Percentiles rank a stretch among this genome's conserved stretches.
phyloP scores from a whole-genome alignment of 495 filamentous ascomycete species.

The Cercophora newfieldiana region DNA sequence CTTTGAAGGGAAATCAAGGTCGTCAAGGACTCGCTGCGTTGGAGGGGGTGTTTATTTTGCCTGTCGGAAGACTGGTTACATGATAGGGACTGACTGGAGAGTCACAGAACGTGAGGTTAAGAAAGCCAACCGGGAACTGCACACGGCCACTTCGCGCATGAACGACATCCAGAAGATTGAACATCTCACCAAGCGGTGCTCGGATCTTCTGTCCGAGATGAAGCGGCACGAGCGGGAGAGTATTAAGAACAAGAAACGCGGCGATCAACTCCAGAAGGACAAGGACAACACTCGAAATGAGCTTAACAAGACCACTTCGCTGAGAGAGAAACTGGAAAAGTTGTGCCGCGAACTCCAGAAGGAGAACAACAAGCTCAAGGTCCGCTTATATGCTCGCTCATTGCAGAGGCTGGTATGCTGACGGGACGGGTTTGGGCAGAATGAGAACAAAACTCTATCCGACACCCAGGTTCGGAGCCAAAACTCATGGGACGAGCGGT shows the following conservation, averaged over 20 bases:
- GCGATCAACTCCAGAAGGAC: slow-evolving; percentile 93
- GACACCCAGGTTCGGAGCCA: slow-evolving; percentile 81
- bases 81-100: slow-evolving; percentile 23
- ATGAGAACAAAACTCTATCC: slow-evolving; percentile 83
- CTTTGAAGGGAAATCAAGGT: not conserved
- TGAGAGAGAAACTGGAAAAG: slow-evolving; percentile 95
- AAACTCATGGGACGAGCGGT: slow-evolving; percentile 78
- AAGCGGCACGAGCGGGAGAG: slow-evolving; percentile 92
- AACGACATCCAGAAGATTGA: slow-evolving; percentile 75
- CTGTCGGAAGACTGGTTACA: not conserved
- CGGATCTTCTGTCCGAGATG: slow-evolving; percentile 89
- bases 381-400: slow-evolving; percentile 36
- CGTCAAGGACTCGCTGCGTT: not conserved
- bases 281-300: slow-evolving; percentile 87
- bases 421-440: slow-evolving; percentile 53
- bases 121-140: slow-evolving; percentile 88
- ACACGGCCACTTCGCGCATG: slow-evolving; percentile 76
- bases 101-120: slow-evolving; percentile 67
- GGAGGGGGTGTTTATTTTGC: not conserved
- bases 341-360: slow-evolving; percentile 87
- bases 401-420: slow-evolving; percentile 30
- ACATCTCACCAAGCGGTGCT: slow-evolving; percentile 83
- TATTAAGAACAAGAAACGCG: slow-evolving; percentile 91
- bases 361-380: slow-evolving; percentile 97
- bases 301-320: slow-evolving; percentile 77